Base-by-base conservation (phyloP, 2,329 filamentous ascomycete genomes). In the Coniella lustricola region DNA sequence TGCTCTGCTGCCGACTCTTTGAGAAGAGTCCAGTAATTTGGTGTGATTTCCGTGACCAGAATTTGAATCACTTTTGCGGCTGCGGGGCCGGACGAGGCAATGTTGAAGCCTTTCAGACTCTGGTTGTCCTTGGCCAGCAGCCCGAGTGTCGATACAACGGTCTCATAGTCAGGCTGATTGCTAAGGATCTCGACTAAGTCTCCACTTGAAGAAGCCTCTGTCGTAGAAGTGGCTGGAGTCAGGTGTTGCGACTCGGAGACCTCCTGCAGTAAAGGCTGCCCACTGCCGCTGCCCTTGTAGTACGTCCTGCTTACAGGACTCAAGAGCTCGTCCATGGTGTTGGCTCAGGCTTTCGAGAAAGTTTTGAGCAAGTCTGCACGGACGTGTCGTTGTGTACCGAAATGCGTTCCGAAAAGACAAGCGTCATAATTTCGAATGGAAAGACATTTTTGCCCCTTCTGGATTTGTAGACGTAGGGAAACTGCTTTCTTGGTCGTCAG, bases 1-100 rank as follows among this genome's bases (percentile, higher is more conserved):
- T 54, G 32, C 3, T 56, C 51, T 22, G 62, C 25, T 3, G 60
- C 62, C n/a, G 67, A 68, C 49, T 77, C 74, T 33, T 71, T 67
- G 14, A 91, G 60, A 8, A 80, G 59, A 3, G 72, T 62, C 91
- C 93, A 97, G 65, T 91, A 95, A 60, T 90, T 87, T 1, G 87
- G 86, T 7, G 89, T 71, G 21, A 86, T 90, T 29, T 82, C 79
- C 14, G 77, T 82, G 50, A 94, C 81, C 32, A 98, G 68, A 3
- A 79, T 69, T 60, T 90, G 83, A 45, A 91, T 72, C 29, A 96
- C 79, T 57, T 90, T 86, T 17, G 88, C 82, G 49, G 82, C 79
- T 52, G 80, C 69, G 1, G 90, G 82, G 29, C 77, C 77, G 3
- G 88, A 83, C 3, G 71, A 64, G 38, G 73, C 70, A 43, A 91